phyloP scores from a whole-genome alignment of 225 moss, liverwort and hornwort genomes.

The Ulota crispa region DNA sequence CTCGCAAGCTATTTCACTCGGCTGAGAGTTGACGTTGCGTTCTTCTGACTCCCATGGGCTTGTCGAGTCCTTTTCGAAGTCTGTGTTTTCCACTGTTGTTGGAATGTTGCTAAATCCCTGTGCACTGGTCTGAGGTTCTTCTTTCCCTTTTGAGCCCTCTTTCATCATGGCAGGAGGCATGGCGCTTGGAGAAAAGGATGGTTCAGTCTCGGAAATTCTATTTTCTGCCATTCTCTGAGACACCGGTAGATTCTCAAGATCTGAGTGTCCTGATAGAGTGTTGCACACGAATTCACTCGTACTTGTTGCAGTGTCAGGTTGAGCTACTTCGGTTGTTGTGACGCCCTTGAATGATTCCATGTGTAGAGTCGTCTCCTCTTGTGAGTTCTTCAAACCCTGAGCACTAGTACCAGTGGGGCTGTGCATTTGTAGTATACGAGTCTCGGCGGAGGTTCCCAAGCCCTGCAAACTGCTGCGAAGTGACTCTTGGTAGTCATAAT shows the following conservation, averaged over 20 bases:
- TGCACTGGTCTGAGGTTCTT: background rate
- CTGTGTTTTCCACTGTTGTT: background rate
- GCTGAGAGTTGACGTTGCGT: background rate
- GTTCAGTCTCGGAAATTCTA: background rate
- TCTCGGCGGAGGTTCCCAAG: background rate
- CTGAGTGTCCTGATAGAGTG: background rate
- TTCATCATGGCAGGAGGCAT: background rate
- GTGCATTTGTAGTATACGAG: constrained; percentile 9
- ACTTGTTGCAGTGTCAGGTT: background rate
- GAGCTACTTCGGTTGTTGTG: background rate
- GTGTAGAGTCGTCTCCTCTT: background rate
- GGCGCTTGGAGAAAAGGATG: background rate
- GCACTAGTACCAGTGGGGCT: background rate
- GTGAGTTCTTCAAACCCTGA: background rate
- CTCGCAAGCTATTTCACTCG: background rate
- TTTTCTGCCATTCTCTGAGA: background rate
- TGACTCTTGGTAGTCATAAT: background rate
- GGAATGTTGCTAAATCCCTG: background rate
- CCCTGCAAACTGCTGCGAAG: background rate
- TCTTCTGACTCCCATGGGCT: constrained; percentile 1
- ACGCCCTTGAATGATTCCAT: background rate
- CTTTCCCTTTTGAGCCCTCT: constrained; percentile 6
- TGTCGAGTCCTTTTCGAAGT: background rate
- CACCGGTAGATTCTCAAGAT: background rate
- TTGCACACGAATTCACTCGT: background rate